These are phyloP conservation scores for Alternaria consortialis DNA, from an alignment of 2,329 filamentous ascomycete genomes.

Conservation along the genomic window DNA sequence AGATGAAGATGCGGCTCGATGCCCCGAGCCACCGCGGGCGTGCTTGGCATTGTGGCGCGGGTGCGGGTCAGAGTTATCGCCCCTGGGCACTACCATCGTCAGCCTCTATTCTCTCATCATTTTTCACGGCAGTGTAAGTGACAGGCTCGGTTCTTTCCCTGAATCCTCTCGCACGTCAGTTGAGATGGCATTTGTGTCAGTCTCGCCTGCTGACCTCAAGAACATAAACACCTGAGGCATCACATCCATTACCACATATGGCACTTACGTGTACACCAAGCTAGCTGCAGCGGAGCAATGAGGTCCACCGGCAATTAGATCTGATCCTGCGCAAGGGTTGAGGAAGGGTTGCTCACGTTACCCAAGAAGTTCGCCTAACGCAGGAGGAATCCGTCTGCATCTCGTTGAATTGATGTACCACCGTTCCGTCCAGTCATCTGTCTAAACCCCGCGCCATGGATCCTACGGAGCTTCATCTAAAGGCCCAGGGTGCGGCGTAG, in stretches of 20 bases:
- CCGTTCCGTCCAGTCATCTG: background rate
- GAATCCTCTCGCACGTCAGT: background rate
- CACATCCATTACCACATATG: background rate
- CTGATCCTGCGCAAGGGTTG: background rate
- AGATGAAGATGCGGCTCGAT: background rate
- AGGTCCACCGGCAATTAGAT: background rate
- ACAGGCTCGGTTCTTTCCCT: no score
- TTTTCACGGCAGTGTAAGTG: background rate
- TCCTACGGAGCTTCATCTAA: background rate
- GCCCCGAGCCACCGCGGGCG: background rate
- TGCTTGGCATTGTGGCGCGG: constrained; percentile 1
- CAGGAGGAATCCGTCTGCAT: background rate
- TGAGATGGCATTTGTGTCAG: no score
- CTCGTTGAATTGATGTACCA: background rate
- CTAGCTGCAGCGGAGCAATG: background rate
- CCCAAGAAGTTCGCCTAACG: background rate
- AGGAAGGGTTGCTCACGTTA: background rate
- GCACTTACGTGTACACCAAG: background rate
- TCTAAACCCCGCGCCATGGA: background rate
- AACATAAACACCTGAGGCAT: background rate
- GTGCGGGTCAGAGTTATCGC: background rate
- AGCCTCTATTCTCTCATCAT: background rate
- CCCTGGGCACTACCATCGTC: background rate
- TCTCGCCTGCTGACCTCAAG: background rate
- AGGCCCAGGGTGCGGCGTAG: background rate